These are phyloP conservation scores for Kurtzmaniella cleridarum DNA, from an alignment of 805 yeast genomes.

Conservation along the genomic window DNA sequence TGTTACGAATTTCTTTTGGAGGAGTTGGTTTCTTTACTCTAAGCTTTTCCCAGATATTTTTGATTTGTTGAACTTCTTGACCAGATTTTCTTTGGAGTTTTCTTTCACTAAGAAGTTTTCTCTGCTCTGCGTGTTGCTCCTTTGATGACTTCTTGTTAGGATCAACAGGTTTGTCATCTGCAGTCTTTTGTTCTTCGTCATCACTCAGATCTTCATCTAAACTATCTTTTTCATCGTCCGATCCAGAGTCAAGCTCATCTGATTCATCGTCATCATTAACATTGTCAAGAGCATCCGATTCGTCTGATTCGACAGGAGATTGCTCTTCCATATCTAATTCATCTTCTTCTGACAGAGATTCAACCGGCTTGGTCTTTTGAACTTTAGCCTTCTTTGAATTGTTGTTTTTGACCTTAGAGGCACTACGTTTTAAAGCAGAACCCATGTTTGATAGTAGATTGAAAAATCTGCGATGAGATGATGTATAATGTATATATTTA, in stretches of 20 bases:
- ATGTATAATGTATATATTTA: no score
- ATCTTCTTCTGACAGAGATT: slow-evolving; percentile 10
- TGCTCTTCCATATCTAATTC: slow-evolving; percentile 2
- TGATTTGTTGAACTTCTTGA: slow-evolving; percentile 74
- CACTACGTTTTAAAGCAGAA: slow-evolving; percentile 13
- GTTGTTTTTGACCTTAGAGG: slow-evolving; percentile 5
- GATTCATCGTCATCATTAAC: slow-evolving; percentile 9
- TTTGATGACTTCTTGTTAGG: slow-evolving; percentile 48
- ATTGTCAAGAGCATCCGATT: not conserved
- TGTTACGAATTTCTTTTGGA: slow-evolving; percentile 70
- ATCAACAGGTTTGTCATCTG: slow-evolving; percentile 16
- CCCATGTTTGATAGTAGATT: slow-evolving; percentile 16
- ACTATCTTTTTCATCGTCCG: slow-evolving; percentile 22
- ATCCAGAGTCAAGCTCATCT: slow-evolving; percentile 9
- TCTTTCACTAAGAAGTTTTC: slow-evolving; percentile 70
- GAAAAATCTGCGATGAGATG: no score
- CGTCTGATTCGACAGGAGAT: not conserved
- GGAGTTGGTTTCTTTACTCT: slow-evolving; percentile 81
- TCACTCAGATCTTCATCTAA: slow-evolving; percentile 24
- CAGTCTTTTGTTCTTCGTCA: slow-evolving; percentile 18
- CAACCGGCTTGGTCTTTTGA: slow-evolving; percentile 20
- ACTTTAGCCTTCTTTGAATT: slow-evolving; percentile 24
- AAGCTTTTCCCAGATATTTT: slow-evolving; percentile 84
- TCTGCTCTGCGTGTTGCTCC: slow-evolving; percentile 80
- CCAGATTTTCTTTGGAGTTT: slow-evolving; percentile 88